Evolutionary conservation across 768 basidiomycete species (phyloP), one percentile per base, ranked within the genome.

Genomic region (Pisolithus sp.): DNA sequence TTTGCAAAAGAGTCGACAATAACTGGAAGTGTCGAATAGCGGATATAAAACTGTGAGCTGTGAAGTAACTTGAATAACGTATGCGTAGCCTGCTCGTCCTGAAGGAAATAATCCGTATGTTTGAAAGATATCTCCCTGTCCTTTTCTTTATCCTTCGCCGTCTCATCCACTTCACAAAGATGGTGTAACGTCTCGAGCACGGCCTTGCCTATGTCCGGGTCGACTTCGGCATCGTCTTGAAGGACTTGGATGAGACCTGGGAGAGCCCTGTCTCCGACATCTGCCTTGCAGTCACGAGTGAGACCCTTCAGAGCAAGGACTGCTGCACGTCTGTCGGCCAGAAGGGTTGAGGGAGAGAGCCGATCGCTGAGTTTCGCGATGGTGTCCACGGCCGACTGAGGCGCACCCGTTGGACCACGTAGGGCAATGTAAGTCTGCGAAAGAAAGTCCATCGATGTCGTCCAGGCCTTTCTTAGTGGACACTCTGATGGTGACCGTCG

Each of bases 271-370:
- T 81, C 76, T 15, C 92, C 93, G 20, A 97, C 89, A 53, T 96
- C 91, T 53, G 84, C 76, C 66, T 89, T 94, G 75, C 88, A 92
- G 68, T 96, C 94, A 53, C 93, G 80, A 43, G 85, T 75, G 49
- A 98, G 83, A 20, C 94, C 95, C 66, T 98, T 98, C 57, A 99
- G 78, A 1, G 92, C 82, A 48, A 96, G 74, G n/a, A 99, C 86
- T 0, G 95, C 87, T 24, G 95, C 95, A 52, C 92, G 80, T 59
- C 96, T 77, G 71, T 98, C 96, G 28, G 93, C 88, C 15, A 94
- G 81, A 23, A 90, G 81, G 0, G 89, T 86, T 4, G 87, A 83
- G n/a, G 93, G 92, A 18, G 91, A 88, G 20, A 99, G 81, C 28
- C 93, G 75, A 65, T 96, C 93, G 57, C 86, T 87, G 57, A 98